Evolutionary conservation across 352 stramenopile genomes (phyloP).

Genomic region (Phytophthora uliginosa): DNA sequence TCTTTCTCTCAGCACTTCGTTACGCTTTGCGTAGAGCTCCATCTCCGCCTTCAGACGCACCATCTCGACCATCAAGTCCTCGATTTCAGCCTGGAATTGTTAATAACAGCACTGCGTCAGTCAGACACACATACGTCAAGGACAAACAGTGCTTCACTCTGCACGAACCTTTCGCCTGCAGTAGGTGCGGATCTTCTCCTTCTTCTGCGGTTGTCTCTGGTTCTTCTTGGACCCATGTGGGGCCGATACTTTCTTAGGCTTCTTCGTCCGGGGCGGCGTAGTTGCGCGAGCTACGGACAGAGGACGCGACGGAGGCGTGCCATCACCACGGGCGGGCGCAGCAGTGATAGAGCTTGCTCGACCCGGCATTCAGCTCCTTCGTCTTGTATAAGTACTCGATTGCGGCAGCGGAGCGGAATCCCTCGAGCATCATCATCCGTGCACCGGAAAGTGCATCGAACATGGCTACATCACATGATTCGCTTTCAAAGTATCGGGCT

Average conservation of each 20-base stretch:
- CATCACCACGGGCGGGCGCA: not conserved
- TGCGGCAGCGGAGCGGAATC: not conserved
- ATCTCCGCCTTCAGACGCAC: constrained; percentile 22
- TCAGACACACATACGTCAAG: not conserved
- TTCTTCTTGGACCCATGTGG: constrained; percentile 5
- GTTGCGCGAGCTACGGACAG: not conserved
- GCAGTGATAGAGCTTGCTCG: not conserved
- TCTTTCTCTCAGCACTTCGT: constrained; percentile 13
- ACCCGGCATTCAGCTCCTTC: not conserved
- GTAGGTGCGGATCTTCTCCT: constrained; percentile 34
- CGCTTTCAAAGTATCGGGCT: constrained; percentile 4
- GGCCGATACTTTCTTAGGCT: not conserved
- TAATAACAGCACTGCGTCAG: not conserved
- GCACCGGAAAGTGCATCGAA: not conserved
- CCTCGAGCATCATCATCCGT: constrained; percentile 25
- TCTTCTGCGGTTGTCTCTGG: constrained; percentile 4
- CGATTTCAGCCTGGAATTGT: constrained; percentile 27
- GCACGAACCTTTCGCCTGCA: constrained; percentile 25
- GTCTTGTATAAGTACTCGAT: not conserved
- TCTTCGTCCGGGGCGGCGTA: constrained; percentile 15
- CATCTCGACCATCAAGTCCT: constrained; percentile 27
- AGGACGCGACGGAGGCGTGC: constrained; percentile 2
- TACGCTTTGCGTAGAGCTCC: constrained; percentile 9
- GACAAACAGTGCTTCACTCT: not conserved
- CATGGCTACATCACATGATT: constrained; percentile 22